A percentile compares a stretch with the other conserved stretches of the same genome.
Conservation (phyloP, 257 asterid genomes). For the Marsdenia floribunda region DNA sequence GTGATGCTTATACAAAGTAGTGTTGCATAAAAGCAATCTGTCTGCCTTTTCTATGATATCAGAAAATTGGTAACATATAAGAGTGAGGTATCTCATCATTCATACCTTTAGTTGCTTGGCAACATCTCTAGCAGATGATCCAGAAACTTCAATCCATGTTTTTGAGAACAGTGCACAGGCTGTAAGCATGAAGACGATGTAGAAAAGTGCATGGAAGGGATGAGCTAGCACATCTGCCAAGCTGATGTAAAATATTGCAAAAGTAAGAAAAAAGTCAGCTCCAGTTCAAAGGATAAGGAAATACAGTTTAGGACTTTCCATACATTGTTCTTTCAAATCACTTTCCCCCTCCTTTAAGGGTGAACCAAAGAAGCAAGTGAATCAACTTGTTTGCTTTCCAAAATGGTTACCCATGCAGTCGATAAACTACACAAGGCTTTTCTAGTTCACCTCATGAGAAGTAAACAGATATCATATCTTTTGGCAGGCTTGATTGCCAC, state of each 20-base stretch:
- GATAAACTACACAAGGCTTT: not conserved
- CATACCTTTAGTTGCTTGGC: conserved; percentile 88
- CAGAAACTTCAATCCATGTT: conserved; percentile 92
- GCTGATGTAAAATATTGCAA: conserved; percentile 21
- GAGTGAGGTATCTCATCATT: not conserved
- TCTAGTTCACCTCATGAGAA: not conserved
- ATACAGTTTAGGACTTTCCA: not conserved
- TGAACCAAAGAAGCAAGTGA: not conserved
- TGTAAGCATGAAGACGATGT: conserved; percentile 77
- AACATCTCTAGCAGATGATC: conserved; percentile 85
- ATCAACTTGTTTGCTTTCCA: not conserved
- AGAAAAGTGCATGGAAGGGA: conserved; percentile 85
- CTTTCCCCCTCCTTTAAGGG: not conserved
- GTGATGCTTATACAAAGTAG: not conserved
- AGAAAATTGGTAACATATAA: not conserved
- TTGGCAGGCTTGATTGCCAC: not conserved
- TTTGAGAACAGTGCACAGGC: conserved; percentile 88
- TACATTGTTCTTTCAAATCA: not conserved
- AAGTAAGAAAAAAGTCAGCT: not conserved
- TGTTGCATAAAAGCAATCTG: not conserved
- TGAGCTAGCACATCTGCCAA: conserved; percentile 70
- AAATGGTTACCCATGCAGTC: not conserved
- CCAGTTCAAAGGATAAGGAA: not conserved
- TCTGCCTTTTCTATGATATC: not conserved
- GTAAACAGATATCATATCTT: not conserved